Base-by-base conservation (phyloP, 129 eudicot genomes). In the Flaveria trinervia region DNA sequence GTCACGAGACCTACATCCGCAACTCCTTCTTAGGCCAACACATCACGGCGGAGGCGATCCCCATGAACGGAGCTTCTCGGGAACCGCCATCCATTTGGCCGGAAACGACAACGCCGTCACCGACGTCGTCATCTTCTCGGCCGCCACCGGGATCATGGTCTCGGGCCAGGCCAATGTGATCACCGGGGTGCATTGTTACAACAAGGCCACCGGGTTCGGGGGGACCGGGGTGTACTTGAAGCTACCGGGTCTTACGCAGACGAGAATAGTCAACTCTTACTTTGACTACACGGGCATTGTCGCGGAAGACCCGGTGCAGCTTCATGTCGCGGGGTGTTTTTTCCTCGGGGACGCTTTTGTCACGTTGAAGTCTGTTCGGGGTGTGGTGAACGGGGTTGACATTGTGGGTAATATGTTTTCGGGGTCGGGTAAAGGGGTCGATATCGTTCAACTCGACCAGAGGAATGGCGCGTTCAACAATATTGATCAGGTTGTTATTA, bases 151-250 rank as follows among this genome's bases (percentile, higher is more conserved):
- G 4, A 88, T 94, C 23, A 20, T 87, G 77, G 55, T 94, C 4
- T 76, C 84, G 3, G 98, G 98, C 2, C 93, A 89, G 65, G 98
- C 98, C 46, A 94, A 94, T 36, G 72, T 80, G 1, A 65, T 94
- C 6, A 84, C 92, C 4, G 98, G 97, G 3, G 96, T 94, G 14
- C 98, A 94, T 79, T 91, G 97, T 68, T 94, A 94, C 77, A 94
- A 94, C 67, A 94, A 94, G 77, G 98, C 98, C 18, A 85, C 92
- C 0, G 93, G 96, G 0, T 89, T 94, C 46, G 98, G 97, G 44
- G 98, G 98, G 1, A 84, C 86, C 0, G 98, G 98, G 8, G 84
- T 94, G 25, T 91, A 89, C 20, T 71, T 94, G 22, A 87, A 83
- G 77, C 18, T 88, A 26, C 92, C 97, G 0, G 89, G 93, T 2